phyloP scores from a whole-genome alignment of 2,329 filamentous ascomycete species.

The Aplosporella prunicola region DNA sequence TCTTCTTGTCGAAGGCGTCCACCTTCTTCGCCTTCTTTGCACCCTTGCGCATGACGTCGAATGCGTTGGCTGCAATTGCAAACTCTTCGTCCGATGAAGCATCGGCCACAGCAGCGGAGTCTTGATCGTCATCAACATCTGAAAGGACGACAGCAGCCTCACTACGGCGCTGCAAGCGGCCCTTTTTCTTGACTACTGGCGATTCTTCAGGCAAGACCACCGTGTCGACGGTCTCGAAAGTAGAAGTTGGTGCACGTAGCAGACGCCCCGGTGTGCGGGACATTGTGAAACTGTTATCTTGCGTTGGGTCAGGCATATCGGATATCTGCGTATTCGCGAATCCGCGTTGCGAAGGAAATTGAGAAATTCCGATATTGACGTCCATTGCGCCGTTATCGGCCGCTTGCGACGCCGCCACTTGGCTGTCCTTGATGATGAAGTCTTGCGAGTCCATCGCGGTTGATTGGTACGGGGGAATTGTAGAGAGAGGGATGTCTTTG shows the following conservation, averaged over 20 bases:
- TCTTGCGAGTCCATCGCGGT: conserved; percentile 50
- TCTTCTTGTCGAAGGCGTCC: conserved; percentile 67
- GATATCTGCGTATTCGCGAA: conserved; percentile 52
- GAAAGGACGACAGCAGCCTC: conserved; percentile 33
- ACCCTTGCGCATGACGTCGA: conserved; percentile 60
- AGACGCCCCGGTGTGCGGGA: conserved; percentile 58
- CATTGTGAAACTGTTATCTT: conserved; percentile 68
- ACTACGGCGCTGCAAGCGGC: conserved; percentile 42
- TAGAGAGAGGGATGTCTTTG: conserved; percentile 42
- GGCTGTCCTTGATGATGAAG: conserved; percentile 46
- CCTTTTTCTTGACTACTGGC: conserved; percentile 47
- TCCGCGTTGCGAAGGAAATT: conserved; percentile 16
- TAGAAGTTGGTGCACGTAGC: conserved; percentile 41
- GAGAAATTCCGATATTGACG: conserved; percentile 28
- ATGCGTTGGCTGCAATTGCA: conserved; percentile 45
- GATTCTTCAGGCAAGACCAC: conserved; percentile 41
- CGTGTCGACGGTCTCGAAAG: conserved; percentile 54
- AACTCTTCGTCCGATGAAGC: conserved; percentile 23
- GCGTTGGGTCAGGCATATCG: conserved; percentile 64
- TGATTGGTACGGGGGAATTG: conserved; percentile 49
- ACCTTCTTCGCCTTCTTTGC: conserved; percentile 40
- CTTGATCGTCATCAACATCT: conserved; percentile 36
- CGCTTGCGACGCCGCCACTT: conserved; percentile 30
- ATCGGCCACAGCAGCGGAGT: conserved; percentile 14
- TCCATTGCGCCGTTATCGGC: conserved; percentile 8